These are phyloP conservation scores for Naganishia vishniacii DNA, from an alignment of 768 basidiomycete species.

Conservation along the genomic window DNA sequence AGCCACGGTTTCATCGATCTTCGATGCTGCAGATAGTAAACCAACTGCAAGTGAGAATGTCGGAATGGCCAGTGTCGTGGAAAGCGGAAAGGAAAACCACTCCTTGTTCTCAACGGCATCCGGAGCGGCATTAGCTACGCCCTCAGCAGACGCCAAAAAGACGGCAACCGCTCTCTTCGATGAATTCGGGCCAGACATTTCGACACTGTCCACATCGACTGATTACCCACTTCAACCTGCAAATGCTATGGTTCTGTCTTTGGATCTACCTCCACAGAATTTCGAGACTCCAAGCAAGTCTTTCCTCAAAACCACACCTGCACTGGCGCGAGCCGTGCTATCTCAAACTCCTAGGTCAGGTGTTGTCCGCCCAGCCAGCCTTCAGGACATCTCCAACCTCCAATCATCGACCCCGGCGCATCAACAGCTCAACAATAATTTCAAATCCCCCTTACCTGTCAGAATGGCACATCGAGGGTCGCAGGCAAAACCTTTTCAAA, in stretches of 20 bases:
- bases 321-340: too few species aligned
- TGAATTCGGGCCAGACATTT: not conserved
- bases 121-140: not conserved
- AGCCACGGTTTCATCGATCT: conserved; percentile 6
- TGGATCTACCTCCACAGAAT: not conserved
- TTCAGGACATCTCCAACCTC: conserved; percentile 21
- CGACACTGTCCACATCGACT: not conserved
- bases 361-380: not conserved
- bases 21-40: not conserved
- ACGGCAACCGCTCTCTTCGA: not conserved
- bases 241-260: not conserved
- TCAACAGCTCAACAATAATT: conserved; percentile 27
- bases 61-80: too few species aligned
- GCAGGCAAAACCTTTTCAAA: conserved; percentile 4
- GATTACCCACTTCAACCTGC: conserved; percentile 13
- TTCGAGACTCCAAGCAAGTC: conserved; percentile 3
- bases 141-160: not conserved
- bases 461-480: conserved; percentile 9
- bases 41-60: not conserved
- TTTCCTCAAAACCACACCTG: too few species aligned
- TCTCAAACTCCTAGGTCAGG: not conserved
- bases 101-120: not conserved
- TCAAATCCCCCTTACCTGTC: conserved; percentile 9
- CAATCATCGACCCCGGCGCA: conserved; percentile 24
- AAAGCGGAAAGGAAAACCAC: not conserved